Conservation (phyloP, 2,329 filamentous ascomycete species). For the Paraphaeosphaeria sporulosa region DNA sequence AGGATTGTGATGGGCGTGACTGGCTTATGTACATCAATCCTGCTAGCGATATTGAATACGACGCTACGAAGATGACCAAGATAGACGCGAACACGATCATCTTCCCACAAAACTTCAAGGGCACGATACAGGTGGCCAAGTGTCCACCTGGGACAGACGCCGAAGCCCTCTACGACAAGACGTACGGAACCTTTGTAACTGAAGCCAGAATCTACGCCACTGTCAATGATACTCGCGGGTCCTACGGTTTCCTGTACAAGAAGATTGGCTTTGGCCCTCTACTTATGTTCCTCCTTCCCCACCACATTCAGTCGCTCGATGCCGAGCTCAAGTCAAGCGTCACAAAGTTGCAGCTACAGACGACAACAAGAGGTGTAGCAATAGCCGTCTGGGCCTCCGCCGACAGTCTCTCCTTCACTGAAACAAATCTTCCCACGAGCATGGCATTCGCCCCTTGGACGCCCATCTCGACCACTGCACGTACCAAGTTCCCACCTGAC, state of each 20-base stretch:
- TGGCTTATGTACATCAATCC: slow-evolving; percentile 81
- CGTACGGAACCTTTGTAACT: slow-evolving; percentile 77
- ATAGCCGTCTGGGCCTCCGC: slow-evolving; percentile 67
- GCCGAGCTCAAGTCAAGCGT: slow-evolving; percentile 56
- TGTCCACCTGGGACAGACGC: slow-evolving; percentile 65
- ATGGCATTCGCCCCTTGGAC: slow-evolving; percentile 85
- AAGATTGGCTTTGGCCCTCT: slow-evolving; percentile 74
- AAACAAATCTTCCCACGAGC: slow-evolving; percentile 72
- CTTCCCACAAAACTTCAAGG: slow-evolving; percentile 73
- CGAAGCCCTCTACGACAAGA: slow-evolving; percentile 76
- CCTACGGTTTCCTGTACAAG: slow-evolving; percentile 76
- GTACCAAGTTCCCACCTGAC: slow-evolving; percentile 49
- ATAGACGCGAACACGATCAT: slow-evolving; percentile 70
- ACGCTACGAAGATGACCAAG: slow-evolving; percentile 68
- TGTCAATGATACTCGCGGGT: slow-evolving; percentile 62
- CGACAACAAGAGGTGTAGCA: slow-evolving; percentile 84
- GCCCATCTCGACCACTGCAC: slow-evolving; percentile 51
- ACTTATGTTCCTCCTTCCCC: slow-evolving; percentile 87
- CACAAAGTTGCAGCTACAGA: slow-evolving; percentile 71
- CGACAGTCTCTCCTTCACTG: slow-evolving; percentile 69
- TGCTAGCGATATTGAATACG: slow-evolving; percentile 62
- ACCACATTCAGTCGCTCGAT: slow-evolving; percentile 82
- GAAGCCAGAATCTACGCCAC: slow-evolving; percentile 70
- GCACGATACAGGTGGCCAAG: slow-evolving; percentile 84
- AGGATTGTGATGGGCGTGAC: slow-evolving; percentile 68